Base-by-base conservation (phyloP, 352 stramenopile genomes). In the Phytopythium cucurbitacearum region DNA sequence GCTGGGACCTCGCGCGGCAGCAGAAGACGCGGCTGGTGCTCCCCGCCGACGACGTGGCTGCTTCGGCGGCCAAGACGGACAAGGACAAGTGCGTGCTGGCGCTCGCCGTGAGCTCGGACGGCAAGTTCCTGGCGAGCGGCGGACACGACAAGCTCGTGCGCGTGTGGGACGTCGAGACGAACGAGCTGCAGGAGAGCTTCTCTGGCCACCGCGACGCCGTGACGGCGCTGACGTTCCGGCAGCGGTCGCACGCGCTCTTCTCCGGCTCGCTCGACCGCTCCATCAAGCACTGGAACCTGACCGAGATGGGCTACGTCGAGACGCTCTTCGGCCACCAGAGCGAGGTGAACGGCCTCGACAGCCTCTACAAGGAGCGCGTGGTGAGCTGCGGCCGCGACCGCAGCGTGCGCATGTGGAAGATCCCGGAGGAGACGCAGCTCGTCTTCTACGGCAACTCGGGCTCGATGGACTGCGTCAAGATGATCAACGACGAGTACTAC, bases 241-340 rank as follows among this genome's bases (percentile, higher is more conserved):
- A 90, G 64, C 83, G 88, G 21, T 95, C 89, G 35, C 77, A 96
- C 56, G 87, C 79, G 57, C 70, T 98, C 42, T 98, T 97, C 68
- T 97, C 87, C 0, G 89, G 87, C 7, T 98, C 92, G 52, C 60
- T 96, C 21, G 93, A 98, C 57, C 85, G 92, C 41, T 95, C 80
- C 32, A 87, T 97, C 51, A 97, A 98, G 69, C 85, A 97, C 66
- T 98, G 93, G 94, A 97, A 97, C 76, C 74, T 98, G 42, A 96
- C 84, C 4, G 91, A 98, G 59, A 98, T 97, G 89, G 89, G 84
- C 28, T 98, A 98, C 66, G 78, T 98, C 21, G 94, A 98, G 71
- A 98, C 94, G 47, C 74, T 98, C 15, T 98, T 97, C 62, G 91
- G 91, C 36, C 88, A 97, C 56, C 89, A 98, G 64, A 79, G 79